A percentile compares a stretch with the other conserved stretches of the same genome.
Evolutionary conservation across 345 rosid genomes (phyloP).

Genomic region (Erysimum cheiranthoides): DNA sequence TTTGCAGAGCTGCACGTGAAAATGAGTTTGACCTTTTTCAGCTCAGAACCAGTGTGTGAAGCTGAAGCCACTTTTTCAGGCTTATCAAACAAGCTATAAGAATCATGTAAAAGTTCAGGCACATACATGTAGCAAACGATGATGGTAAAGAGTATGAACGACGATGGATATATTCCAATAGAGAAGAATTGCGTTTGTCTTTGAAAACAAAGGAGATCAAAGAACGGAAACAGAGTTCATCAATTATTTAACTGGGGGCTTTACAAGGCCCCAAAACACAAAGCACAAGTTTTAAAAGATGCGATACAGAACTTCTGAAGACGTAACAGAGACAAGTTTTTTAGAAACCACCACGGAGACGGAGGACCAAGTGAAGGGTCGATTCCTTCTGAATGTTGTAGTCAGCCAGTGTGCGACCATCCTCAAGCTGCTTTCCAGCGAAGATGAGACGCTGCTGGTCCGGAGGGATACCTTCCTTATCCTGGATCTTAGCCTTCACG

Average conservation of each 20-base stretch:
- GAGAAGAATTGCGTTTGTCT: not conserved
- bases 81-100: no score
- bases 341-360: conserved; percentile 45
- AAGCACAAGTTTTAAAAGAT: not conserved
- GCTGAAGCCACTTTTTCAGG: no score
- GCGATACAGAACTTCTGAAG: not conserved
- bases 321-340: not conserved
- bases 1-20: no score
- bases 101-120: no score
- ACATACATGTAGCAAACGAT: no score
- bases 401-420: conserved; percentile 29
- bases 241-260: conserved; percentile 23
- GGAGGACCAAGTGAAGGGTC: conserved; percentile 36
- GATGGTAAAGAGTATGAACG: not conserved
- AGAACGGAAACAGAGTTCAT: not conserved
- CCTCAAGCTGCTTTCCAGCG: conserved; percentile 37
- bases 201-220: not conserved
- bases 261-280: conserved; percentile 8
- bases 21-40: no score
- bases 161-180: not conserved
- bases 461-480: conserved; percentile 29
- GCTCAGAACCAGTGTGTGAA: no score
- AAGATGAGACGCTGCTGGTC: conserved; percentile 41
- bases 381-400: conserved; percentile 39
- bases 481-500: conserved; percentile 30